Conservation (phyloP, 176 grass and related monocot species). For the Bromus sterilis region DNA sequence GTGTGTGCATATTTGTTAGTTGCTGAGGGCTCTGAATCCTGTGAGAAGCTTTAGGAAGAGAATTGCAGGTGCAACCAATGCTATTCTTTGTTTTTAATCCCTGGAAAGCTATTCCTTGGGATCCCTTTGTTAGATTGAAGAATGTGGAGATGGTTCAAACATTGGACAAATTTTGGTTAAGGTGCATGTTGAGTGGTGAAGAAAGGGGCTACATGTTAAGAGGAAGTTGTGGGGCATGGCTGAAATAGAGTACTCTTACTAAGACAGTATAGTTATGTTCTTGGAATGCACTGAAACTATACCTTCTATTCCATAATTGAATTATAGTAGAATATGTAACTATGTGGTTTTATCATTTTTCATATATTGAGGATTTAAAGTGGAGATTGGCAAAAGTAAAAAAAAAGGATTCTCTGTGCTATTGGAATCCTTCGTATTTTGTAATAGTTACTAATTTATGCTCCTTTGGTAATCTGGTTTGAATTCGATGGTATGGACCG, state of each 20-base stretch:
- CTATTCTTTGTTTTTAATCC: conserved; percentile 74
- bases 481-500: not conserved
- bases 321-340: not conserved
- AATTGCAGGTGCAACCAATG: conserved; percentile 55
- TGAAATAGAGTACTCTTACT: conserved; percentile 58
- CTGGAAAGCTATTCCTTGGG: conserved; percentile 44
- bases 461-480: not conserved
- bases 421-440: not conserved
- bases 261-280: conserved; percentile 53
- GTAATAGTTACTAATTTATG: not conserved
- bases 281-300: not conserved
- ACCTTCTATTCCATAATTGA: not conserved
- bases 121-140: conserved; percentile 75
- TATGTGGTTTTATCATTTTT: not conserved
- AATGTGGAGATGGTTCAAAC: conserved; percentile 66
- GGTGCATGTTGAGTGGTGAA: conserved; percentile 54
- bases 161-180: conserved; percentile 65
- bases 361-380: not conserved
- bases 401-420: too few species aligned
- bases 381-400: not conserved
- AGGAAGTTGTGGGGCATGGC: conserved; percentile 80
- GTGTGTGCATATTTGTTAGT: conserved; percentile 62
- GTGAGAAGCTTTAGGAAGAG: conserved; percentile 58
- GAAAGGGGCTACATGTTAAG: conserved; percentile 69
- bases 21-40: conserved; percentile 55